Evolutionary conservation across 495 filamentous ascomycete species (phyloP).

Genomic region (Daldinia decipiens): DNA sequence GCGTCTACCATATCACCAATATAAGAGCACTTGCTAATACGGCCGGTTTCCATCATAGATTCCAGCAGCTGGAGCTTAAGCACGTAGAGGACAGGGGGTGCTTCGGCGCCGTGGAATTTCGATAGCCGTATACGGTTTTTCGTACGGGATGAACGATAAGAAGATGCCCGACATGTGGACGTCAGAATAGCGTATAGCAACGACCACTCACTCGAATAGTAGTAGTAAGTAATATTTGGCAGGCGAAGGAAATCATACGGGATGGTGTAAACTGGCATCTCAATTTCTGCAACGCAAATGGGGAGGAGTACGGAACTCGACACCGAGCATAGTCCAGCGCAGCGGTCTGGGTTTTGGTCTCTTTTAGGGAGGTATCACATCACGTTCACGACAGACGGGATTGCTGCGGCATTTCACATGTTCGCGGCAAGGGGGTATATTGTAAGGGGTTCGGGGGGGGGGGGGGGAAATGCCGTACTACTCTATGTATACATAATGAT

Average conservation of each 20-base stretch:
- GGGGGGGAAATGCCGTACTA: slow-evolving; percentile 37
- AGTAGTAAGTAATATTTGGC: slow-evolving; percentile 23
- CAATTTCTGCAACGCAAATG: slow-evolving; percentile 9
- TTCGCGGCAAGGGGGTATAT: slow-evolving; percentile 46
- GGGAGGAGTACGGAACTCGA: slow-evolving; percentile 1
- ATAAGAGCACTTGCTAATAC: slow-evolving; percentile 17
- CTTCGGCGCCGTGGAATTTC: slow-evolving; percentile 90
- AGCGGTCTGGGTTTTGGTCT: slow-evolving; percentile 9
- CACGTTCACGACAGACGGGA: slow-evolving; percentile 24
- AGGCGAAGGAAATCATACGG: slow-evolving; percentile 3
- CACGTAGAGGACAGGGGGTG: slow-evolving; percentile 88
- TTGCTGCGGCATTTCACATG: slow-evolving; percentile 39
- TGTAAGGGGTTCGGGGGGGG: slow-evolving; percentile 23
- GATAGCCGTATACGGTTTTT: slow-evolving; percentile 62
- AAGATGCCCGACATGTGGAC: background rate
- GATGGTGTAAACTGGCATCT: slow-evolving; percentile 3
- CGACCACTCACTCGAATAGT: slow-evolving; percentile 1
- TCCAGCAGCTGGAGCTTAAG: slow-evolving; percentile 90
- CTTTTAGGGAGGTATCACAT: slow-evolving; percentile 23
- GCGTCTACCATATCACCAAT: too few relatives aligned
- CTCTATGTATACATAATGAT: slow-evolving; percentile 42
- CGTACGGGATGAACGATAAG: background rate
- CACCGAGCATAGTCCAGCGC: background rate
- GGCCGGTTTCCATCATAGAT: slow-evolving; percentile 59
- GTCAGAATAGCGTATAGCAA: background rate